Evolutionary conservation across 352 stramenopile species (phyloP).

Genomic region (Pythium plurisporium): DNA sequence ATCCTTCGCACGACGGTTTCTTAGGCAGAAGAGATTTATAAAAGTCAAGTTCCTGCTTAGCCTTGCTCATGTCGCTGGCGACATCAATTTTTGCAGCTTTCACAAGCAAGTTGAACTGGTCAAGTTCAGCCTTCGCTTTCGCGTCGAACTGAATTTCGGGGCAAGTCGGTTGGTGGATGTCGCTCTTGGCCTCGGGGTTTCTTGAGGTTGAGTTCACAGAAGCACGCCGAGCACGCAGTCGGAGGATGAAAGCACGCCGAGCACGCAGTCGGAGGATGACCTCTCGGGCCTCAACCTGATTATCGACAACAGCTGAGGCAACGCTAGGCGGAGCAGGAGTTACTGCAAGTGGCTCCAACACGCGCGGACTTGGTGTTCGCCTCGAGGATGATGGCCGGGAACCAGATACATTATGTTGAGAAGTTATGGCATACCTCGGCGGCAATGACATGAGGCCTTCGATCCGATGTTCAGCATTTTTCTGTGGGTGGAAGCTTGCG

Average conservation of each 20-base stretch:
- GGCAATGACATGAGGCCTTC: constrained; percentile 16
- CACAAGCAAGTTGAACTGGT: constrained; percentile 53
- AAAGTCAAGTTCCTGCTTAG: constrained; percentile 49
- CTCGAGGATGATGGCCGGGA: constrained; percentile 3
- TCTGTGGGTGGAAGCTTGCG: constrained; percentile 35
- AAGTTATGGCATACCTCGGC: constrained; percentile 5
- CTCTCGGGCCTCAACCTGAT: constrained; percentile 15
- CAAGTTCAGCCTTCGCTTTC: constrained; percentile 44
- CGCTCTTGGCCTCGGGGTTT: not conserved
- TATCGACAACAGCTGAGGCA: constrained; percentile 12
- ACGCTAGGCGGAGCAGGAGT: not conserved
- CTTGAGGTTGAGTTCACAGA: not conserved
- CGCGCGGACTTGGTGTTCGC: constrained; percentile 15
- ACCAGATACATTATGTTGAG: not conserved
- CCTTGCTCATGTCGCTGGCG: constrained; percentile 26
- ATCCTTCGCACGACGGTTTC: not conserved
- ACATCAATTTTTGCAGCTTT: constrained; percentile 35
- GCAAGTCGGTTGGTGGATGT: not conserved
- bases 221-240: constrained; percentile 18
- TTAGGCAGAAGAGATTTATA: constrained; percentile 48
- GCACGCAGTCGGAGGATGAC: constrained; percentile 24
- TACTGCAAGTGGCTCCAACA: constrained; percentile 14
- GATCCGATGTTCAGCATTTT: constrained; percentile 8
- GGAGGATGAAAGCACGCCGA: constrained; percentile 19
- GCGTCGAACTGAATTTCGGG: constrained; percentile 16